A percentile compares a stretch with the other conserved stretches of the same genome.
These are phyloP conservation scores for Suillus ampliporus DNA, from an alignment of 768 basidiomycete species.

Conservation along the genomic window DNA sequence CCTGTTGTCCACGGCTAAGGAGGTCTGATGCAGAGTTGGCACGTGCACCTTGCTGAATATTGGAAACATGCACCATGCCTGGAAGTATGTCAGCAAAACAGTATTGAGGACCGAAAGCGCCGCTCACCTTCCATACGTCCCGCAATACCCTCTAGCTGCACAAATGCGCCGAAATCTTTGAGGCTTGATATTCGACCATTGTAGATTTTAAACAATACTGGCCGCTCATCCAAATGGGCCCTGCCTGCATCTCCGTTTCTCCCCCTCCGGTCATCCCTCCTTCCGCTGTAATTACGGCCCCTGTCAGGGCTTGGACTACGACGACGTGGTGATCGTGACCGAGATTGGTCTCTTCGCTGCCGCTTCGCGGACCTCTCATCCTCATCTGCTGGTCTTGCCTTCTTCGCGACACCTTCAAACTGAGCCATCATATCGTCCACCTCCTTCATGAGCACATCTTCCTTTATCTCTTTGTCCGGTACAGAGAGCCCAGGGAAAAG, in stretches of 20 bases:
- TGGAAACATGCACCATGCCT: constrained; percentile 99
- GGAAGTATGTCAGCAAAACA: constrained; percentile 15
- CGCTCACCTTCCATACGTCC: constrained; percentile 88
- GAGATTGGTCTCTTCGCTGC: constrained; percentile 56
- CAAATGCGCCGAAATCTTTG: constrained; percentile 97
- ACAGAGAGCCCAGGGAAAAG: constrained; percentile 91
- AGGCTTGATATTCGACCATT: constrained; percentile 82
- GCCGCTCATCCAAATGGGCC: constrained; percentile 69
- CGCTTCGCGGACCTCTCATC: constrained; percentile 62
- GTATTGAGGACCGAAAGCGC: neutral
- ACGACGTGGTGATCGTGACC: constrained; percentile 50
- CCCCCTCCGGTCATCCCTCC: constrained; percentile 48
- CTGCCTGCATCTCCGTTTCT: constrained; percentile 44
- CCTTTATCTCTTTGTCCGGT: constrained; percentile 68
- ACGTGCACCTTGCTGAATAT: constrained; percentile 84
- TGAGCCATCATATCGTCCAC: constrained; percentile 89
- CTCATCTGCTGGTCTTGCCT: constrained; percentile 45
- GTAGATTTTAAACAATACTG: constrained; percentile 95
- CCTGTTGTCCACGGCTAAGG: constrained; percentile 79
- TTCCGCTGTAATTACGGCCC: constrained; percentile 51
- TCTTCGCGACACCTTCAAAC: constrained; percentile 71
- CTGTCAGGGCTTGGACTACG: constrained; percentile 67
- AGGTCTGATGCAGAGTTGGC: constrained; percentile 89
- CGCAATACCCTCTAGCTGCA: constrained; percentile 82
- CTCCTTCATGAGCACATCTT: constrained; percentile 87